Evolutionary conservation across 1,139 yeast genomes (phyloP).

Genomic region (Yamadazyma kanchanaburiensis): DNA sequence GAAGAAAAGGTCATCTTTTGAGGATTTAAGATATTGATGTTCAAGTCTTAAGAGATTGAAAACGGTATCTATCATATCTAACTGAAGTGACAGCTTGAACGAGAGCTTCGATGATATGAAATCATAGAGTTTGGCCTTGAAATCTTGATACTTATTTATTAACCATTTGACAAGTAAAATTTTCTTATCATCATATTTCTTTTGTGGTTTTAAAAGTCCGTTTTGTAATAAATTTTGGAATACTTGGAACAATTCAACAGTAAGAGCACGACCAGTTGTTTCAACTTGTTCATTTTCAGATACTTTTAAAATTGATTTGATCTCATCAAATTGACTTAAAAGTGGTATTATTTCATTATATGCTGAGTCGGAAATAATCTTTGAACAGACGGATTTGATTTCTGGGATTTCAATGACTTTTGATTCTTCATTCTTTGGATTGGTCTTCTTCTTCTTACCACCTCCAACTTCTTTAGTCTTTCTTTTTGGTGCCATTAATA

Average conservation of each 20-base stretch:
- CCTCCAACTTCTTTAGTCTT: no score
- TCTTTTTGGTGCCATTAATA: constrained; percentile 15
- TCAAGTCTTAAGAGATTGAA: constrained; percentile 65
- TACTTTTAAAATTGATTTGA: constrained; percentile 18
- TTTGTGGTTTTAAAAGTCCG: constrained; percentile 40
- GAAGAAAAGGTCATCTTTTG: constrained; percentile 51
- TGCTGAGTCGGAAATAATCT: constrained; percentile 27
- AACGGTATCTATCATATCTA: constrained; percentile 62
- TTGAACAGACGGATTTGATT: constrained; percentile 28
- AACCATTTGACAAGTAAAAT: constrained; percentile 60
- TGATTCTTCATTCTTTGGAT: no score
- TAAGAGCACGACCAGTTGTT: constrained; percentile 42
- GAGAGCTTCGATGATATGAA: constrained; percentile 32
- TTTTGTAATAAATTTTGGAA: constrained; percentile 56
- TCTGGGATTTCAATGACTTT: constrained; percentile 19
- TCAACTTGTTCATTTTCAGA: constrained; percentile 26
- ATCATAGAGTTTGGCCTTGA: constrained; percentile 42
- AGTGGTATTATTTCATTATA: constrained; percentile 53
- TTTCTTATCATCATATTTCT: constrained; percentile 43
- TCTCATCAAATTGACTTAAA: constrained; percentile 31
- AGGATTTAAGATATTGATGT: constrained; percentile 49
- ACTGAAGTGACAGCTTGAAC: constrained; percentile 43
- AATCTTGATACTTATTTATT: constrained; percentile 54
- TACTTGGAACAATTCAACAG: constrained; percentile 50
- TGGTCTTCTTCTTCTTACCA: no score